Evolutionary conservation across 129 eudicot species (phyloP).

Genomic region (Pittosporum tobira): DNA sequence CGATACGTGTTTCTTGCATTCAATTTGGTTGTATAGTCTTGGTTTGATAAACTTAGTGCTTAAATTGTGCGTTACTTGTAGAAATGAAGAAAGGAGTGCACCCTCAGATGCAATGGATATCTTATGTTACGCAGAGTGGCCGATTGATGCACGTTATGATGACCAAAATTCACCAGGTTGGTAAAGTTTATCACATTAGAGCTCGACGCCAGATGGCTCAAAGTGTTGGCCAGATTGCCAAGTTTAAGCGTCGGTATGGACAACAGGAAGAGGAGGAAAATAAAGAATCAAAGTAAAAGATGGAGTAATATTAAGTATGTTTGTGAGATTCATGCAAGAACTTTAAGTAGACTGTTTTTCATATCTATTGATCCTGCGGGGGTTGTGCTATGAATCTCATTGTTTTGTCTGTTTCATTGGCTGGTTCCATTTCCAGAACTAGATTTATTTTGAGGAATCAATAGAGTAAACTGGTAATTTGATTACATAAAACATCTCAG

Average conservation of each 20-base stretch:
- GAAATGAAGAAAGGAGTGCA: conserved; percentile 99
- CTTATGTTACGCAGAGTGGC: conserved; percentile 89
- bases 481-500: background rate
- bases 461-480: conserved; percentile 2
- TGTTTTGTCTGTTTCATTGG: background rate
- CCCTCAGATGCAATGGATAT: conserved; percentile 99
- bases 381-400: background rate
- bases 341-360: conserved; percentile 9
- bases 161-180: conserved; percentile 72
- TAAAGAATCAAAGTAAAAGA: conserved; percentile 26
- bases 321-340: conserved; percentile 9
- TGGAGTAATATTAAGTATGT: conserved; percentile 8
- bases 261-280: conserved; percentile 53
- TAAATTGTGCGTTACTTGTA: conserved; percentile 5
- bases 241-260: conserved; percentile 80
- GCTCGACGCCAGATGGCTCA: conserved; percentile 83
- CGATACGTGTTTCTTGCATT: background rate
- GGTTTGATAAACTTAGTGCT: no score
- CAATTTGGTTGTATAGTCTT: no score
- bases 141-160: conserved; percentile 77
- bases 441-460: conserved; percentile 6
- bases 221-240: conserved; percentile 76
- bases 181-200: conserved; percentile 87
- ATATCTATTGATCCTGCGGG: background rate
- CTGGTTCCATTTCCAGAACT: background rate